A percentile compares a stretch with the other conserved stretches of the same genome.
These are phyloP conservation scores for Lentinula detonsa DNA, from an alignment of 768 basidiomycete species.

Conservation along the genomic window DNA sequence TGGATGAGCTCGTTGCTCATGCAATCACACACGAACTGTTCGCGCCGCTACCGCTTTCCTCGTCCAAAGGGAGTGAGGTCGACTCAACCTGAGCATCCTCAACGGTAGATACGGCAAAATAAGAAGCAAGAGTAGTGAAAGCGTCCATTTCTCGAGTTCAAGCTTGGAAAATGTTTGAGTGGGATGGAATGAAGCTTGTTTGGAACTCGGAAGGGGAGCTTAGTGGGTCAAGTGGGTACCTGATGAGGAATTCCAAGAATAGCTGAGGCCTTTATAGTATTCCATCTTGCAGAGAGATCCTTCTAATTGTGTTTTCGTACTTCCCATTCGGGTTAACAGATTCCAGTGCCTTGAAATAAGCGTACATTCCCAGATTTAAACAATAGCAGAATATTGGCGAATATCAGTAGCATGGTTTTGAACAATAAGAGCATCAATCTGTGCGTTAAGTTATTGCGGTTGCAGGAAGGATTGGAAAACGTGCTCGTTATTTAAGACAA, in stretches of 20 bases:
- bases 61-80: not conserved
- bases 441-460: not conserved
- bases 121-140: not conserved
- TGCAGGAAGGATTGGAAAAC: not conserved
- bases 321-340: not conserved
- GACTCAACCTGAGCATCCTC: not conserved
- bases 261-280: not conserved
- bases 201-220: not conserved
- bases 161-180: not conserved
- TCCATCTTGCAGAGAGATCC: not conserved
- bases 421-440: not conserved
- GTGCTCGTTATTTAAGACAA: not conserved
- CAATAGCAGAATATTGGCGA: not conserved
- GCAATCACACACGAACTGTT: slow-evolving; percentile 1
- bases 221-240: not conserved
- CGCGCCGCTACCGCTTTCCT: not conserved
- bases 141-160: slow-evolving; percentile 3
- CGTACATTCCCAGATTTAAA: not conserved
- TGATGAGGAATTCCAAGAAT: not conserved
- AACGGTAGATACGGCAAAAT: not conserved
- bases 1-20: not conserved
- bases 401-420: not conserved
- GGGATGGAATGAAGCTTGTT: not conserved
- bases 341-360: not conserved
- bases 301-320: not conserved